Base-by-base conservation (phyloP, 192 early-diverging fungal genomes). In the Irineochytrium annulatum region DNA sequence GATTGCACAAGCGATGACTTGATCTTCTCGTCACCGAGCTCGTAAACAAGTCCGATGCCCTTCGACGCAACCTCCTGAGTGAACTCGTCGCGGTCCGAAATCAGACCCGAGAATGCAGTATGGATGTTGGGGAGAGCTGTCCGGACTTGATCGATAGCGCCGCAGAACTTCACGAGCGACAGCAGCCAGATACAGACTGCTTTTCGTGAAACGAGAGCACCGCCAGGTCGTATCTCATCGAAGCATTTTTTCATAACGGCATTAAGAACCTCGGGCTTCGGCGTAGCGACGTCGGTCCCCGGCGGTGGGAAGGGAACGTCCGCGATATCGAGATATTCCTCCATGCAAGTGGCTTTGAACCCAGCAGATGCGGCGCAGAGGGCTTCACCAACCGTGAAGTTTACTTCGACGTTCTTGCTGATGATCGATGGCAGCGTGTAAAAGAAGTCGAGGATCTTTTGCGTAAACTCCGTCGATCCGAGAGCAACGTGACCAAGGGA, bases 61-160 rank as follows among this genome's bases (percentile, higher is more conserved):
- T 91, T 91, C n/a, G 88, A 89, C 1, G 91, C 91, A 39, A 87
- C 80, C 58, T 93, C 91, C 52, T 93, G 91, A 13, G 83, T 86
- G 45, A 93, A 84, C 22, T 92, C 92, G 77, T 95, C 93, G 28
- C 87, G 79, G 59, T 95, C 93, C 3, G 77, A 71, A 0, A 97
- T 73, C 32, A 97, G 71, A 33, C 72, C 69, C 0, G 88, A 87
- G 58, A 97, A 86, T 3, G 85, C 85, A 0, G 80, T 46, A 46
- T 97, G 92, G n/a, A 97, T 79, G 45, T 65, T 48, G 16, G 54
- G 63, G 0, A 65, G 34, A 39, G 56, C 48, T 13, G 34, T 51
- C 63, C 16, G 19, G 17, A 82, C 55, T 32, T 58, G 54, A 2
- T 46, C 27, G 22, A 67, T 62, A 1, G 62, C 59, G 2, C 77